A percentile compares a stretch with the other conserved stretches of the same genome.
These are phyloP conservation scores for Cicer bijugum DNA, from an alignment of 306 rosid species.

Conservation along the genomic window DNA sequence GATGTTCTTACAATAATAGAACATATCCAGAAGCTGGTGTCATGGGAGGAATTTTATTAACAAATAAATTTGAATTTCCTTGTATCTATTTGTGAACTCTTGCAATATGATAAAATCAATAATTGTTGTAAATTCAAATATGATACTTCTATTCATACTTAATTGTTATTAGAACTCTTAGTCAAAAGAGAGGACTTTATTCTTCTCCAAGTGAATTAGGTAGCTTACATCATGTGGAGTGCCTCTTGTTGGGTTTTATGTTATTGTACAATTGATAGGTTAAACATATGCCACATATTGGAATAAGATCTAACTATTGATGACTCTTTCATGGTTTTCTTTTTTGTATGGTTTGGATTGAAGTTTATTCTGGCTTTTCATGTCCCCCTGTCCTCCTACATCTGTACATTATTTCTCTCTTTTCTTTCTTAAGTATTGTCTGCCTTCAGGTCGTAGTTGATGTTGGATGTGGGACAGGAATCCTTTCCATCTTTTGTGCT, in stretches of 20 bases:
- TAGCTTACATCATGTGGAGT: slow-evolving; percentile 15
- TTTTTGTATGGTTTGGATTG: slow-evolving; percentile 27
- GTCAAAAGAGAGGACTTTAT: slow-evolving; percentile 23
- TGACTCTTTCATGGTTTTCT: slow-evolving; percentile 30
- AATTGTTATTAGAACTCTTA: not conserved
- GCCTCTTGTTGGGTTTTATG: slow-evolving; percentile 24
- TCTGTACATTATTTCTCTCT: not conserved
- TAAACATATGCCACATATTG: slow-evolving; percentile 10
- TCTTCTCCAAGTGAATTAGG: slow-evolving; percentile 23
- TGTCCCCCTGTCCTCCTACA: not conserved
- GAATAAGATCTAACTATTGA: slow-evolving; percentile 11
- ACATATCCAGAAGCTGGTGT: not conserved
- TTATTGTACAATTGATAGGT: slow-evolving; percentile 19
- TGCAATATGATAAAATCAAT: slow-evolving; percentile 11
- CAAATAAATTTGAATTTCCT: not conserved
- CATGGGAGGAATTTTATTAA: not conserved
- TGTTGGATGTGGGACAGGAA: slow-evolving; percentile 97
- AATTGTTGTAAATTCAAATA: slow-evolving; percentile 14
- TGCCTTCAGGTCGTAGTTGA: slow-evolving; percentile 88
- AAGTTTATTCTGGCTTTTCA: slow-evolving; percentile 25
- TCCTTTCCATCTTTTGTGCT: slow-evolving; percentile 97
- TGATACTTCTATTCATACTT: slow-evolving; percentile 9
- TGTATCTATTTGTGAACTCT: not conserved
- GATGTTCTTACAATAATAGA: not conserved
- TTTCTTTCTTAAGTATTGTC: slow-evolving; percentile 29